Percentiles rank a stretch among this genome's conserved stretches.
phyloP scores from a whole-genome alignment of 2,329 filamentous ascomycete species.

The Xylaria sp. region DNA sequence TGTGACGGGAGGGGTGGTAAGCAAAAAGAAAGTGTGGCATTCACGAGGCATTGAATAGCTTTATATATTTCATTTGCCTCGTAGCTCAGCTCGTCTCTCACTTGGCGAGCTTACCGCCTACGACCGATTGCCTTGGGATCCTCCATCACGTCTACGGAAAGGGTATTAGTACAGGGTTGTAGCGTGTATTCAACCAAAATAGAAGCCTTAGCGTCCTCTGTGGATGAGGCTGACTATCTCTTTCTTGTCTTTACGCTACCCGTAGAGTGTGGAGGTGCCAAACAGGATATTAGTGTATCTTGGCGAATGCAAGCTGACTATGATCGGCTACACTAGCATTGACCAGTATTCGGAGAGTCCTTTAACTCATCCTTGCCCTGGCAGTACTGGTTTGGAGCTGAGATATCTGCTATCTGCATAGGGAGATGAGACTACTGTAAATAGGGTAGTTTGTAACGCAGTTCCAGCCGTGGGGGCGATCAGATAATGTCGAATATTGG shows the following conservation, averaged over 20 bases:
- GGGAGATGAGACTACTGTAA: constrained; percentile 33
- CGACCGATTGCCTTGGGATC: constrained; percentile 17
- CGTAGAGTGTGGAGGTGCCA: constrained; percentile 26
- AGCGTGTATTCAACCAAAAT: constrained; percentile 29
- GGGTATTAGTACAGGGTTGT: constrained; percentile 16
- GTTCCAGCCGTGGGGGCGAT: background rate
- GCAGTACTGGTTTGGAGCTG: constrained; percentile 22
- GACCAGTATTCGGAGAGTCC: constrained; percentile 20
- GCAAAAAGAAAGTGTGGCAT: background rate
- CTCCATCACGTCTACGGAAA: constrained; percentile 23
- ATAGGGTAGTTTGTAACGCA: constrained; percentile 1
- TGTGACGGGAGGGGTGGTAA: constrained; percentile 34
- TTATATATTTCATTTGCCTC: constrained; percentile 33
- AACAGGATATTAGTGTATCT: constrained; percentile 26
- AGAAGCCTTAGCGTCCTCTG: constrained; percentile 27
- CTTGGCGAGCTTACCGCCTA: constrained; percentile 6
- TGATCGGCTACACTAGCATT: constrained; percentile 6
- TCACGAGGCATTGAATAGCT: constrained; percentile 21
- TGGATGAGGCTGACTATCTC: constrained; percentile 37
- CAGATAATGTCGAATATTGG: background rate
- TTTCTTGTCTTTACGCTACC: background rate
- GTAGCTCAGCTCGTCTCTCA: constrained; percentile 17
- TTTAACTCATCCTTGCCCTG: constrained; percentile 15
- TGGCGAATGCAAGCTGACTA: constrained; percentile 22
- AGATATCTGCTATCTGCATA: constrained; percentile 10